Percentiles rank a stretch among this genome's conserved stretches.
phyloP scores from a whole-genome alignment of 2,329 filamentous ascomycete species.

The Fusarium phyllophilum region DNA sequence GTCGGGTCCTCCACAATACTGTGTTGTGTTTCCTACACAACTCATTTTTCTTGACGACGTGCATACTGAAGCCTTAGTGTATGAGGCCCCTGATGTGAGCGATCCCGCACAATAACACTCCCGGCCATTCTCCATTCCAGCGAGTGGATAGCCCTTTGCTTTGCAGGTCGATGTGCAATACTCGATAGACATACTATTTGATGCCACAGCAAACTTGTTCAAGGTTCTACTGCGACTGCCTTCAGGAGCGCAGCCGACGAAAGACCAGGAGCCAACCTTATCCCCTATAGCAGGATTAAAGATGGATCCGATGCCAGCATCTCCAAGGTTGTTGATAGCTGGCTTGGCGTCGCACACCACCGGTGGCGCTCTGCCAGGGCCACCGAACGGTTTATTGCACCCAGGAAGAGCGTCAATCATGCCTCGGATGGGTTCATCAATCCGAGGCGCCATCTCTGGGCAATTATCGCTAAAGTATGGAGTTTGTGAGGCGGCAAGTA shows the following conservation, averaged over 20 bases:
- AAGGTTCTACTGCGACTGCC: constrained; percentile 18
- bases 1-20: constrained; percentile 36
- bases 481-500: constrained; percentile 34
- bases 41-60: constrained; percentile 30
- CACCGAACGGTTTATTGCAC: constrained; percentile 31
- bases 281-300: constrained; percentile 32
- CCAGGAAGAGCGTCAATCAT: constrained; percentile 32
- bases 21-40: constrained; percentile 35
- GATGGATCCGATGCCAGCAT: constrained; percentile 9
- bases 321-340: constrained; percentile 18
- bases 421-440: constrained; percentile 32
- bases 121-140: constrained; percentile 34
- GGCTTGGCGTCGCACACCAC: constrained; percentile 18
- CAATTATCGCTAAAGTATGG: constrained; percentile 35
- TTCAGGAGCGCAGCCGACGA: constrained; percentile 33
- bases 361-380: constrained; percentile 17
- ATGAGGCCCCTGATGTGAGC: constrained; percentile 29
- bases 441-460: constrained; percentile 31
- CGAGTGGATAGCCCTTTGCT: constrained; percentile 32
- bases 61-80: constrained; percentile 27
- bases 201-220: constrained; percentile 29
- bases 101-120: constrained; percentile 37
- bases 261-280: constrained; percentile 33
- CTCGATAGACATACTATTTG: constrained; percentile 32
- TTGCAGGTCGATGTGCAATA: constrained; percentile 37